A percentile compares a stretch with the other conserved stretches of the same genome.
Conservation (phyloP, 352 stramenopile species). For the Phytophthora crassamura region DNA sequence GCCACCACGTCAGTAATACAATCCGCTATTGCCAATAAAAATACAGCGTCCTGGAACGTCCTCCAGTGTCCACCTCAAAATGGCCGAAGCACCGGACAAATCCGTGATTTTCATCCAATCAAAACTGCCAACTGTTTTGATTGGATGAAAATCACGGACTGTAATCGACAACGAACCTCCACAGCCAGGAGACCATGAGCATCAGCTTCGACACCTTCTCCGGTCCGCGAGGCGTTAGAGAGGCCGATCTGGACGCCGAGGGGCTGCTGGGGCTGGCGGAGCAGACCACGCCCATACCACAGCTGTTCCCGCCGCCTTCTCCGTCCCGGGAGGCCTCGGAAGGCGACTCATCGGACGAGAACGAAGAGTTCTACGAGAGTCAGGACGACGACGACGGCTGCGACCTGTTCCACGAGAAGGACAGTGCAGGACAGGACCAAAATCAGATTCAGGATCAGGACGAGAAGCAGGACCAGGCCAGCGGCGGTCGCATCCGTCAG, state of each 20-base stretch:
- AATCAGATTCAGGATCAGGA: not conserved
- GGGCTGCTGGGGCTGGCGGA: slow-evolving; percentile 37
- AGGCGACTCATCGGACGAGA: slow-evolving; percentile 22
- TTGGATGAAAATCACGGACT: no score
- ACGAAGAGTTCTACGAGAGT: slow-evolving; percentile 45
- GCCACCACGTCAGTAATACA: no score
- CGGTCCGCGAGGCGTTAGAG: slow-evolving; percentile 40
- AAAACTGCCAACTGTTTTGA: not conserved
- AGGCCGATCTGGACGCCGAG: slow-evolving; percentile 42
- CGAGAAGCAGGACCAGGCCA: slow-evolving; percentile 17
- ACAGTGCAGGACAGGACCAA: not conserved
- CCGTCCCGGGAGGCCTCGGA: slow-evolving; percentile 16
- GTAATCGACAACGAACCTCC: no score
- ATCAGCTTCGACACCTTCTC: slow-evolving; percentile 87
- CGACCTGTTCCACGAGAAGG: slow-evolving; percentile 53
- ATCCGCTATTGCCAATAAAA: no score
- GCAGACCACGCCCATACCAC: slow-evolving; percentile 4
- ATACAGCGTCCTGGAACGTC: not conserved
- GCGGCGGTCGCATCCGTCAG: slow-evolving; percentile 51
- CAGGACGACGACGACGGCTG: slow-evolving; percentile 36
- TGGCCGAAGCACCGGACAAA: not conserved
- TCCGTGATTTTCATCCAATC: slow-evolving; percentile 19
- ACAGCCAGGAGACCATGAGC: slow-evolving; percentile 35
- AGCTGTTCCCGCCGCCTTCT: slow-evolving; percentile 15
- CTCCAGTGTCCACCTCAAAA: slow-evolving; percentile 6